A percentile compares a stretch with the other conserved stretches of the same genome.
Evolutionary conservation across 768 basidiomycete species (phyloP).

Genomic region (Punctularia strigosozonata): DNA sequence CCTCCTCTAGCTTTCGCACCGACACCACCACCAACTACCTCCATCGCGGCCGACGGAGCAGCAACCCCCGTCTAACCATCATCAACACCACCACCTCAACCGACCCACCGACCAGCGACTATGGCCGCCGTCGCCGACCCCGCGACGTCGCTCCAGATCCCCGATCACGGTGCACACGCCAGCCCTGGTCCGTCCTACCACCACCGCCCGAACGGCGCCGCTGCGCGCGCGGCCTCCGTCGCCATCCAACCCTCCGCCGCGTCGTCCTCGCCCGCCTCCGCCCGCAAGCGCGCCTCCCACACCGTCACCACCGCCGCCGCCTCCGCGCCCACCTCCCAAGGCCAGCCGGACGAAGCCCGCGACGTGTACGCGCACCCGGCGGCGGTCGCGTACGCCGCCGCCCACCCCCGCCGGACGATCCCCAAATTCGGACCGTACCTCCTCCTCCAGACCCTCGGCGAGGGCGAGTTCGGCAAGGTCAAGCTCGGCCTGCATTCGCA

Average conservation of each 20-base stretch:
- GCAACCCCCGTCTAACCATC: too few species aligned
- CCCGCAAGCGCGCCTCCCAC: constrained; percentile 64
- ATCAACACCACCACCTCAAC: too few species aligned
- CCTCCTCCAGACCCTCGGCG: constrained; percentile 89
- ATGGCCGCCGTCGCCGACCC: too few species aligned
- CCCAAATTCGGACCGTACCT: constrained; percentile 95
- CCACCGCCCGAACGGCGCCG: too few species aligned
- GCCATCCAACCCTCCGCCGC: constrained; percentile 35
- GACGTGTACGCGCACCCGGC: constrained; percentile 83
- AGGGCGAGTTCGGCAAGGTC: constrained; percentile 98
- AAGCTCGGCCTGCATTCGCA: constrained; percentile 91
- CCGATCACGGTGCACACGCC: constrained; percentile 28
- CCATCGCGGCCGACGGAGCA: too few species aligned
- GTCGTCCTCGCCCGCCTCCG: constrained; percentile 20
- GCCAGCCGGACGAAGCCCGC: constrained; percentile 38
- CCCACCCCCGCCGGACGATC: constrained; percentile 76
- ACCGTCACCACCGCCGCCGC: constrained; percentile 23
- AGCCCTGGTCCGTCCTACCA: constrained; percentile 35
- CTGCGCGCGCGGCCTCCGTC: constrained; percentile 48
- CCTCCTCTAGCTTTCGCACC: too few species aligned
- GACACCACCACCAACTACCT: too few species aligned
- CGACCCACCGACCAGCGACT: too few species aligned
- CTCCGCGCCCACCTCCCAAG: constrained; percentile 25
- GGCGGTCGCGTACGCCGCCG: constrained; percentile 69
- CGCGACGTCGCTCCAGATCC: constrained; percentile 40